phyloP scores from a whole-genome alignment of 2,329 filamentous ascomycete species.

The Trichoderma pleuroti region DNA sequence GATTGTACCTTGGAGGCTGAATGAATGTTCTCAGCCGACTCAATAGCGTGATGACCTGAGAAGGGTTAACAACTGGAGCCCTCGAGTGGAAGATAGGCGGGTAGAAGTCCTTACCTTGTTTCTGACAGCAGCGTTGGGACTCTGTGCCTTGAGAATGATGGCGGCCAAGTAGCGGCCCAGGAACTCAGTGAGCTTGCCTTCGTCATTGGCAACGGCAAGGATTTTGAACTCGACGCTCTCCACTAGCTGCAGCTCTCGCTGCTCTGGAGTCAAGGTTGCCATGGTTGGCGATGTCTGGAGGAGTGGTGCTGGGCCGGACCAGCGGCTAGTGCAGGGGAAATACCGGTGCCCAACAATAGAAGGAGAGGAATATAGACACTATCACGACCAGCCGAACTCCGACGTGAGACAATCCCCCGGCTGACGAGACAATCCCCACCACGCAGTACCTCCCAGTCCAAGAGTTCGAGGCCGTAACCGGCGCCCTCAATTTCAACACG shows the following conservation, averaged over 20 bases:
- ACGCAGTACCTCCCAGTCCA: constrained; percentile 81
- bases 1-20: constrained; percentile 46
- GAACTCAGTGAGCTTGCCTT: constrained; percentile 74
- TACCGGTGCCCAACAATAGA: not conserved
- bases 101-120: constrained; percentile 56
- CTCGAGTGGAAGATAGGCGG: not conserved
- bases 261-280: constrained; percentile 46
- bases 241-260: constrained; percentile 76
- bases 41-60: constrained; percentile 49
- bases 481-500: constrained; percentile 93
- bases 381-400: not conserved
- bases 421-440: constrained; percentile 22
- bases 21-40: constrained; percentile 54
- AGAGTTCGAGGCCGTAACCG: constrained; percentile 87
- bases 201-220: constrained; percentile 71
- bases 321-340: not conserved
- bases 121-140: constrained; percentile 74
- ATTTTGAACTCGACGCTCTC: constrained; percentile 85
- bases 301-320: not conserved
- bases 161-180: constrained; percentile 77
- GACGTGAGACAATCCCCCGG: not conserved
- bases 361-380: not conserved
- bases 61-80: not conserved
- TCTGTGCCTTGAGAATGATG: constrained; percentile 80
- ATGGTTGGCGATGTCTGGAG: constrained; percentile 26